Conservation (phyloP, 768 basidiomycete species). For the Russula sp. region DNA sequence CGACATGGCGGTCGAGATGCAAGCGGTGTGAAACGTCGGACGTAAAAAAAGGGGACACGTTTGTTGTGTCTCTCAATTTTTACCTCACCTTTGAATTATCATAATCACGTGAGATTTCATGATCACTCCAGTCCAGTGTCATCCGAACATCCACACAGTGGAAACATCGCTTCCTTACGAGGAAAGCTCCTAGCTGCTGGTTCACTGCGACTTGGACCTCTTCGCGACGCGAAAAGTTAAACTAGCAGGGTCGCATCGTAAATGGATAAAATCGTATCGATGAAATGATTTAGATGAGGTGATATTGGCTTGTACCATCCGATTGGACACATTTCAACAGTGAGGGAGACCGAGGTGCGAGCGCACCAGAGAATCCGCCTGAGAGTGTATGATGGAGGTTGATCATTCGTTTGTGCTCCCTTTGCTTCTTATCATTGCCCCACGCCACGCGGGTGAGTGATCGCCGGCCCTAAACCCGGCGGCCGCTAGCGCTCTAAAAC, state of each 20-base stretch:
- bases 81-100: background rate
- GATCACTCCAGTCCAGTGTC: background rate
- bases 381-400: no score
- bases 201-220: no score
- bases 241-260: no score
- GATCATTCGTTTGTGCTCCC: no score
- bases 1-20: slow-evolving; percentile 15
- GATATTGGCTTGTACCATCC: background rate
- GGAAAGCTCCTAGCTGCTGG: no score
- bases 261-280: no score
- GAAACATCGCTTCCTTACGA: background rate
- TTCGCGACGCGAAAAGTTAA: no score
- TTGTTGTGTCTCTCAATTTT: background rate
- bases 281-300: background rate
- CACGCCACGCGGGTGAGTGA: no score
- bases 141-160: no score
- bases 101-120: slow-evolving; percentile 7
- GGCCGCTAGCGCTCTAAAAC: no score
- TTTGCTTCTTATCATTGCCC: no score
- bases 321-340: background rate
- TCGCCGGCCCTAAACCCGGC: background rate
- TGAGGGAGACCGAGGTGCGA: background rate
- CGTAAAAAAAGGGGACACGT: slow-evolving; percentile 4
- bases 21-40: background rate
- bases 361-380: background rate